phyloP scores from a whole-genome alignment of 1,139 yeast genomes.

The Yamadazyma oceani region DNA sequence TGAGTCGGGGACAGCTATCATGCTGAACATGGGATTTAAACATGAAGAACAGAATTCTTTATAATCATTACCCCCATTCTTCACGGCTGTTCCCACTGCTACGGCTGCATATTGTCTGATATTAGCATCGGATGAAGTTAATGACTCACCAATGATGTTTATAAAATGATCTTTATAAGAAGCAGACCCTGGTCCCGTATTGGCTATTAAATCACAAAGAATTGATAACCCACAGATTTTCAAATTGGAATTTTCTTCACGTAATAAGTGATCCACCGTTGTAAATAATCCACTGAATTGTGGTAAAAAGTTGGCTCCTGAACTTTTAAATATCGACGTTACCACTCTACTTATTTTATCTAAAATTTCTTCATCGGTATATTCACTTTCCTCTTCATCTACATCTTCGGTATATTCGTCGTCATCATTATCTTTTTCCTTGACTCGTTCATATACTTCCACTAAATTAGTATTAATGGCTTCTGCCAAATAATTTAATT shows the following conservation, averaged over 20 bases:
- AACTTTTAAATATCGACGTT: slow-evolving; percentile 69
- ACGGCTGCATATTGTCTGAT: slow-evolving; percentile 88
- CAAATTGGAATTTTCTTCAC: slow-evolving; percentile 66
- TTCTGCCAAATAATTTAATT: slow-evolving; percentile 57
- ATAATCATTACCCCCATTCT: slow-evolving; percentile 66
- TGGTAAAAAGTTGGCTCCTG: slow-evolving; percentile 58
- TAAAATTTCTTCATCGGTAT: slow-evolving; percentile 83
- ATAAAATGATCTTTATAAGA: slow-evolving; percentile 65
- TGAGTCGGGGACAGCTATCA: slow-evolving; percentile 81
- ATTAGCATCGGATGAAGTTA: slow-evolving; percentile 67
- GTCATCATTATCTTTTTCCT: slow-evolving; percentile 62
- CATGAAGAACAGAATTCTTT: slow-evolving; percentile 65
- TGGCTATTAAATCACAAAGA: slow-evolving; percentile 78
- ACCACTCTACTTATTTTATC: slow-evolving; percentile 83
- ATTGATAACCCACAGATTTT: slow-evolving; percentile 80
- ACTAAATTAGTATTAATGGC: slow-evolving; percentile 62
- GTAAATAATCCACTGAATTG: slow-evolving; percentile 63
- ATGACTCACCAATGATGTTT: slow-evolving; percentile 60
- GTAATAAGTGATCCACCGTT: slow-evolving; percentile 53
- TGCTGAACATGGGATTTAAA: slow-evolving; percentile 70
- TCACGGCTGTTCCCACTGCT: slow-evolving; percentile 85
- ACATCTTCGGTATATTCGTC: slow-evolving; percentile 72
- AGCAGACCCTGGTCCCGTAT: slow-evolving; percentile 67
- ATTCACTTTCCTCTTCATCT: slow-evolving; percentile 81
- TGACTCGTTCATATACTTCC: slow-evolving; percentile 71